These are phyloP conservation scores for Kwoniella sp. DNA, from an alignment of 768 basidiomycete species.

Conservation along the genomic window DNA sequence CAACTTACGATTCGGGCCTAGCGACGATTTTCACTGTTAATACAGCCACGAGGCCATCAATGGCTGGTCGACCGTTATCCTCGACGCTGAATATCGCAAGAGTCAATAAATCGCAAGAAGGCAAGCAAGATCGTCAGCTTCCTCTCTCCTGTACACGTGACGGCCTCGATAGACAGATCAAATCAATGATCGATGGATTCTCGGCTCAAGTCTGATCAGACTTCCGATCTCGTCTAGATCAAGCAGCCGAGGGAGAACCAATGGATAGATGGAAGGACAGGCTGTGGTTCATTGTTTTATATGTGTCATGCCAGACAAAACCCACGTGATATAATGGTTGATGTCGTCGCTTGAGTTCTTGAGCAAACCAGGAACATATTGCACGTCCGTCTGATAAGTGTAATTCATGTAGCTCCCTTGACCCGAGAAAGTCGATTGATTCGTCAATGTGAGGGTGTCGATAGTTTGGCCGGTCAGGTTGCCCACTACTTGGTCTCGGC, in stretches of 20 bases:
- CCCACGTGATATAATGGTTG: conserved; percentile 55
- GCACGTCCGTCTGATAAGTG: conserved; percentile 70
- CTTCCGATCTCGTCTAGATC: too few relatives aligned
- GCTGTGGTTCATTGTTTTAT: too few relatives aligned
- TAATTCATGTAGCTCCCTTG: conserved; percentile 67
- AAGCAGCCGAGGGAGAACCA: too few relatives aligned
- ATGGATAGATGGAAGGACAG: too few relatives aligned
- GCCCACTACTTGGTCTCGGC: conserved; percentile 81
- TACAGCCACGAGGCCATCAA: conserved; percentile 82
- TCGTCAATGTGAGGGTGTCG: conserved; percentile 58
- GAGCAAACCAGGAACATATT: conserved; percentile 72
- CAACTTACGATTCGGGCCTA: conserved; percentile 29
- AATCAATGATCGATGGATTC: too few relatives aligned
- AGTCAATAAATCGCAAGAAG: neutral
- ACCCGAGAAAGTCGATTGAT: conserved; percentile 66
- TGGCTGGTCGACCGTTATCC: conserved; percentile 56
- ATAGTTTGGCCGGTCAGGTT: conserved; percentile 65
- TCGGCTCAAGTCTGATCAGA: too few relatives aligned
- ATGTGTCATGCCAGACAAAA: too few relatives aligned
- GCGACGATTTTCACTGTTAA: conserved; percentile 69
- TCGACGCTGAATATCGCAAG: conserved; percentile 44
- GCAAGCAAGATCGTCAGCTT: neutral
- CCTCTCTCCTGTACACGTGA: too few relatives aligned
- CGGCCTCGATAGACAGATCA: neutral
- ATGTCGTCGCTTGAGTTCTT: conserved; percentile 63